Evolutionary conservation across 257 asterid genomes (phyloP).

Genomic region (Solanum rostratum): DNA sequence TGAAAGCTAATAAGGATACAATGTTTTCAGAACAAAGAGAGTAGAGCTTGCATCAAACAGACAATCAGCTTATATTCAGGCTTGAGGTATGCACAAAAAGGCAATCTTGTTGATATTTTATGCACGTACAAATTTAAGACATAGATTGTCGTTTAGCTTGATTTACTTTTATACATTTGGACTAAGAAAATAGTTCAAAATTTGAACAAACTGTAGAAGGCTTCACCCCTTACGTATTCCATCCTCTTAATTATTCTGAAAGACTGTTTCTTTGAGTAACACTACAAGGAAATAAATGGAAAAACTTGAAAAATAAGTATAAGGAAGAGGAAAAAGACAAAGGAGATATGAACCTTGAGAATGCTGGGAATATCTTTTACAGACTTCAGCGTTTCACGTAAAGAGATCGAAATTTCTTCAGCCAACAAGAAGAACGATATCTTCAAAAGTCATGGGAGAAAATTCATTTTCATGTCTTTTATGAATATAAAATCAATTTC

Average conservation of each 20-base stretch:
- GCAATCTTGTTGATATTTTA: background rate
- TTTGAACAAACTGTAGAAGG: background rate
- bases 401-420: slow-evolving; percentile 68
- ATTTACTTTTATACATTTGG: background rate
- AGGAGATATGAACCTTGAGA: slow-evolving; percentile 56
- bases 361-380: slow-evolving; percentile 83
- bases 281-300: background rate
- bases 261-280: background rate
- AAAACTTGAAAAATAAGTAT: background rate
- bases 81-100: background rate
- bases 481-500: background rate
- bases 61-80: background rate
- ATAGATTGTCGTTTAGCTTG: background rate
- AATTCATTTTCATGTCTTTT: background rate
- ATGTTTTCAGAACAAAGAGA: background rate
- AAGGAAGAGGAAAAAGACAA: slow-evolving; percentile 4
- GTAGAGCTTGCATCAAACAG: background rate
- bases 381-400: slow-evolving; percentile 84
- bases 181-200: background rate
- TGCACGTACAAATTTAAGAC: background rate
- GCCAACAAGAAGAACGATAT: slow-evolving; percentile 81
- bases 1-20: background rate
- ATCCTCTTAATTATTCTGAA: background rate
- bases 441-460: slow-evolving; percentile 40
- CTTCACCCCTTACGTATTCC: background rate